Base-by-base conservation (phyloP, 805 yeast genomes). In the Ogataea zsoltii region DNA sequence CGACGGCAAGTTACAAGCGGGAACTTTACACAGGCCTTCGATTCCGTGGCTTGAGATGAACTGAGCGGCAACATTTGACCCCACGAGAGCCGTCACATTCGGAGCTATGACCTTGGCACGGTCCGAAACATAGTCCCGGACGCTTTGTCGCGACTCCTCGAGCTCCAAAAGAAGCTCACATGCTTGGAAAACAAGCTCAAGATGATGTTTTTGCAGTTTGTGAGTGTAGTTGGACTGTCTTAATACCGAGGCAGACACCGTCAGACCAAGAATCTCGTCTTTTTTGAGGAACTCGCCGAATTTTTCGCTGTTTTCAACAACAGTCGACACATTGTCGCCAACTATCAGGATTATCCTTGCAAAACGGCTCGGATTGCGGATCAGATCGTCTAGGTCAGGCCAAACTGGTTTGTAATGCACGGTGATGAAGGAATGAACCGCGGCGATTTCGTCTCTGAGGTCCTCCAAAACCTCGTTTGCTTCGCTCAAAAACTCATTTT, bases 1-100 rank as follows among this genome's bases (percentile, higher is more conserved):
- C 0, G 95, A 79, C 0, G 96, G 82, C 17, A 92, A 57, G 59
- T 92, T 92, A 56, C 97, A 88, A 3, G 96, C 75, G 0, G 97
- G 96, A 0, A 87, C 79, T 25, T 65, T 67, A 2, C 89, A 79
- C 9, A 92, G 66, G 6, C 79, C 82, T 11, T 67, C 68, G 4
- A 92, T 62, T 0, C 96, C 89, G 2, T 96, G 95, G 14, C 76
- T 71, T 1, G 88, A 76, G 18, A 92, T 66, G 14, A 94, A 64
- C 55, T 85, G 88, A 0, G 96, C 84, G 0, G 96, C 79, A 0
- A 86, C 76, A 5, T 76, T 68, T 0, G 95, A 70, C 0, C 96
- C 95, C 2, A 92, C 71, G 7, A 94, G 68, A 0, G 79, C 79
- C 2, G 88, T 72, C 1, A 88, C 65, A 61, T 94, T 92, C 2